phyloP scores from a whole-genome alignment of 164 flowering plant genomes.

The Protea cynaroides region DNA sequence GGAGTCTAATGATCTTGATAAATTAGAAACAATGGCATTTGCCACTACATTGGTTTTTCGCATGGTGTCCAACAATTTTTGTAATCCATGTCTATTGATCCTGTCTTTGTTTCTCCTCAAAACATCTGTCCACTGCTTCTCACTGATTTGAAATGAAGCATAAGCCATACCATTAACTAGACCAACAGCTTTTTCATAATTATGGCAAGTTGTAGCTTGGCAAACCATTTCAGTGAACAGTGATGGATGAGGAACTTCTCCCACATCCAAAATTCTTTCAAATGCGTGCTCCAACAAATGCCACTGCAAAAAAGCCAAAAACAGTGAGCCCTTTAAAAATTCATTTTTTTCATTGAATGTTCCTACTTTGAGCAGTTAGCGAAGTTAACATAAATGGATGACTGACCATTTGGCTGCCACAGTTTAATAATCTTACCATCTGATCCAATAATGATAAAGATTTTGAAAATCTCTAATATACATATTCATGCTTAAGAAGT shows the following conservation, averaged over 20 bases:
- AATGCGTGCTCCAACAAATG: constrained; percentile 87
- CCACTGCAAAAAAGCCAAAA: constrained; percentile 39
- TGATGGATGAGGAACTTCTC: constrained; percentile 58
- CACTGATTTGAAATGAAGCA: constrained; percentile 63
- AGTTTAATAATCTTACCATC: too few species aligned
- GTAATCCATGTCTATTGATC: constrained; percentile 28
- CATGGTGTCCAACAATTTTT: constrained; percentile 35
- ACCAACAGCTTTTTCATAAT: constrained; percentile 47
- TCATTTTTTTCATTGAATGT: not conserved
- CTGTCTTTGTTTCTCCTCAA: constrained; percentile 37
- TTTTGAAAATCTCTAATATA: too few species aligned
- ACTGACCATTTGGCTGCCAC: too few species aligned
- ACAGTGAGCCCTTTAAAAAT: not conserved
- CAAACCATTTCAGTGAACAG: constrained; percentile 68
- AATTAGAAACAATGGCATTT: constrained; percentile 46
- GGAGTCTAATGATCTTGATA: constrained; percentile 42
- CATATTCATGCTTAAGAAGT: too few species aligned
- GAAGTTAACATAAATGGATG: too few species aligned
- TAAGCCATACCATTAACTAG: constrained; percentile 54
- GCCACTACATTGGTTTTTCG: constrained; percentile 20
- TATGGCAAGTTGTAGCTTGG: constrained; percentile 37
- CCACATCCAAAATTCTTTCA: constrained; percentile 67
- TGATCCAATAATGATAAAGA: too few species aligned
- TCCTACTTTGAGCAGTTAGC: too few species aligned
- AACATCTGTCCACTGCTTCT: constrained; percentile 67